Percentiles rank a stretch among this genome's conserved stretches.
These are phyloP conservation scores for Eucalyptus cloeziana DNA, from an alignment of 345 rosid genomes.

Conservation along the genomic window DNA sequence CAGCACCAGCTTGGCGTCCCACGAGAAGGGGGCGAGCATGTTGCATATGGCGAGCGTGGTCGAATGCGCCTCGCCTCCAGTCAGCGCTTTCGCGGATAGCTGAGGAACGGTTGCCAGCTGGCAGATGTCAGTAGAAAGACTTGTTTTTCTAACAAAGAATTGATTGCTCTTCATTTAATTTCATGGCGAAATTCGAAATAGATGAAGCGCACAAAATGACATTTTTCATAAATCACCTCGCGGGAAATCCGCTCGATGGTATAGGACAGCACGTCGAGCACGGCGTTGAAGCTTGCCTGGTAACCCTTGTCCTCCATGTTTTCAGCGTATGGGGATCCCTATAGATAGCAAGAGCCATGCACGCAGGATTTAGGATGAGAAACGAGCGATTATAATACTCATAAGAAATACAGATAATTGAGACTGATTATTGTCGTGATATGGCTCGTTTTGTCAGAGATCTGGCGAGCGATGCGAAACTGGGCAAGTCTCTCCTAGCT, in stretches of 20 bases:
- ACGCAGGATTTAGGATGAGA: background rate
- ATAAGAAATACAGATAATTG: background rate
- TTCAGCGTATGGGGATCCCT: background rate
- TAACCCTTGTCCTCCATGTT: slow-evolving; percentile 25
- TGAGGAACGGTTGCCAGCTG: background rate
- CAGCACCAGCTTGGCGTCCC: slow-evolving; percentile 80
- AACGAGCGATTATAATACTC: background rate
- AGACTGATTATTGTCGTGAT: background rate
- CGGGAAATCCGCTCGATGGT: slow-evolving; percentile 53
- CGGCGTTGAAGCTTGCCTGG: background rate
- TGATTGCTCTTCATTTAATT: background rate
- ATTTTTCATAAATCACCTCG: slow-evolving; percentile 23
- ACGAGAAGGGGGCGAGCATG: slow-evolving; percentile 37
- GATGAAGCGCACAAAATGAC: background rate
- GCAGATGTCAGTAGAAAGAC: background rate
- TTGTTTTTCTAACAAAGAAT: background rate
- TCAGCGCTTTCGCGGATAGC: slow-evolving; percentile 54
- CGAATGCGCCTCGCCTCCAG: slow-evolving; percentile 46
- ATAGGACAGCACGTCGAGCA: slow-evolving; percentile 31
- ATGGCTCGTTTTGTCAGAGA: background rate
- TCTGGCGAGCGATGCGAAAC: background rate
- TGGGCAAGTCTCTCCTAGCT: background rate
- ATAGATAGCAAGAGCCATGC: background rate
- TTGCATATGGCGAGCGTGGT: slow-evolving; percentile 40
- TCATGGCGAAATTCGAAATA: background rate